Conservation (phyloP, 352 stramenopile species). For the Hyphochytrium catenoides region DNA sequence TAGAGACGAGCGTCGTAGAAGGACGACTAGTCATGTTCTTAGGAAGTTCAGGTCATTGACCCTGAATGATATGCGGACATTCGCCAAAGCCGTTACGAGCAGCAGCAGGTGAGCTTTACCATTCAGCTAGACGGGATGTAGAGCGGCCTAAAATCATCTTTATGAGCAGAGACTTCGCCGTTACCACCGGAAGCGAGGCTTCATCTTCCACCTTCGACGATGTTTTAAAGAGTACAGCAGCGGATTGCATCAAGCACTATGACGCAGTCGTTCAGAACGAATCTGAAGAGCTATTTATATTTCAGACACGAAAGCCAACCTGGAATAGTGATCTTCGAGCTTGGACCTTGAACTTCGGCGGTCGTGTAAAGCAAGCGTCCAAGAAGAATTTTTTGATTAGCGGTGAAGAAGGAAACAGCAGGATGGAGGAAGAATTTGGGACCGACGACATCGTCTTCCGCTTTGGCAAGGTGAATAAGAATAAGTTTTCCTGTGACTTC, state of each 20-base stretch:
- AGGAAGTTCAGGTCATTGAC: slow-evolving; percentile 20
- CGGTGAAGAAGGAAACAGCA: slow-evolving; percentile 16
- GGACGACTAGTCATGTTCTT: slow-evolving; percentile 13
- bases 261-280: slow-evolving; percentile 39
- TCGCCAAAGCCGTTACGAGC: too few relatives aligned
- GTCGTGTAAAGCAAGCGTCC: slow-evolving; percentile 59
- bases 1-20: slow-evolving; percentile 5
- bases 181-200: not conserved
- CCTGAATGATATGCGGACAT: too few relatives aligned
- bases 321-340: slow-evolving; percentile 54
- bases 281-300: slow-evolving; percentile 40
- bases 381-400: slow-evolving; percentile 73
- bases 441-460: slow-evolving; percentile 24
- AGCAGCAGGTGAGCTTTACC: too few relatives aligned
- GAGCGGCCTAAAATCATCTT: slow-evolving; percentile 1
- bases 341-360: slow-evolving; percentile 69
- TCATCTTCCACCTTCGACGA: too few relatives aligned
- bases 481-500: slow-evolving; percentile 49
- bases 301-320: slow-evolving; percentile 46
- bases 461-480: slow-evolving; percentile 57
- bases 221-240: too few relatives aligned
- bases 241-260: too few relatives aligned
- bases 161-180: not conserved
- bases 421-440: slow-evolving; percentile 4
- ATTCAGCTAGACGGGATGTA: slow-evolving; percentile 9